These are phyloP conservation scores for Trypanosoma melophagium DNA, from an alignment of 208 protist genomes.

Conservation along the genomic window DNA sequence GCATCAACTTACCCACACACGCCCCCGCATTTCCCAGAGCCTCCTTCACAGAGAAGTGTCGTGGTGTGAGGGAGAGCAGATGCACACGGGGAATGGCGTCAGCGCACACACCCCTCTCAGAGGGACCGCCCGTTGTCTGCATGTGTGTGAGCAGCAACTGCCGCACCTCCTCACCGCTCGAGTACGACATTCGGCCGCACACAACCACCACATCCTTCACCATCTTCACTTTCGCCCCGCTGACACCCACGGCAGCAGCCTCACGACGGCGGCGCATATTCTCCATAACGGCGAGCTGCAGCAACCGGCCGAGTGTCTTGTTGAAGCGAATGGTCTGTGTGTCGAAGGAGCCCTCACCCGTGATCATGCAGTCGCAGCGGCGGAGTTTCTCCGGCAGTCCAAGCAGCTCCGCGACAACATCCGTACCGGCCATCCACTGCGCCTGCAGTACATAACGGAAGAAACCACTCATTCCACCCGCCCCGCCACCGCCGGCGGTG, in stretches of 20 bases:
- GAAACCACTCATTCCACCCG: conserved; percentile 81
- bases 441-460: conserved; percentile 60
- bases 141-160: conserved; percentile 9
- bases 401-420: conserved; percentile 56
- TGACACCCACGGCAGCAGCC: too few relatives aligned
- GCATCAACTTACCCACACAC: conserved; percentile 11
- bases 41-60: conserved; percentile 10
- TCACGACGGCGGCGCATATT: conserved; percentile 37
- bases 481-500: conserved; percentile 55
- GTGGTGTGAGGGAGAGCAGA: conserved; percentile 16
- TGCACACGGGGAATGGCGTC: conserved; percentile 12
- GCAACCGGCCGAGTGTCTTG: conserved; percentile 71
- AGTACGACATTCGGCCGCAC: conserved; percentile 12
- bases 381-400: conserved; percentile 22
- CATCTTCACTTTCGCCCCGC: not conserved
- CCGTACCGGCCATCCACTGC: conserved; percentile 49
- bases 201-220: conserved; percentile 10
- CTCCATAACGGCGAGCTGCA: conserved; percentile 70
- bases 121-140: not conserved
- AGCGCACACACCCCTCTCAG: not conserved
- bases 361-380: conserved; percentile 46
- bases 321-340: conserved; percentile 56
- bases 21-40: conserved; percentile 4
- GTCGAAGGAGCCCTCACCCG: conserved; percentile 82
- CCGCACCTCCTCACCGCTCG: not conserved